Base-by-base conservation (phyloP, 2,329 filamentous ascomycete genomes). In the Aspergillus latus region DNA sequence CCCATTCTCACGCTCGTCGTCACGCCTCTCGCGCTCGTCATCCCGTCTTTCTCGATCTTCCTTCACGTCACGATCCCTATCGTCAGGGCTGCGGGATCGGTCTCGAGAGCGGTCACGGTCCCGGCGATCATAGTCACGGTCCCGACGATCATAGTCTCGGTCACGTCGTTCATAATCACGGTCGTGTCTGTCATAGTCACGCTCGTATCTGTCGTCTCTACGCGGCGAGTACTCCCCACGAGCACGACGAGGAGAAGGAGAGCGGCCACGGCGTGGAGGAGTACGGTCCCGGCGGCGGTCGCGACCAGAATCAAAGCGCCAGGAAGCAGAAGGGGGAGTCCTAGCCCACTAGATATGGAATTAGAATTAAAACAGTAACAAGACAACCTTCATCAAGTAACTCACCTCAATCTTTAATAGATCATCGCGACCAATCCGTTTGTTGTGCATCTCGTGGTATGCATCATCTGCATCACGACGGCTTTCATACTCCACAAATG, bases 391-490 rank as follows among this genome's bases (percentile, higher is more conserved):
- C 7, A 11, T 3, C 8, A 39, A 13, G 13, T 6, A 32, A 58
- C 84, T 65, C 78, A 96, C 94, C 85, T 99, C 94, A 64, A 99
- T 97, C 81, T 99, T 99, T 79, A 99, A 75, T 58, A 96, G 80
- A 70, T 99, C 94, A 72, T 99, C 94, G 61, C 93, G 88, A 47
- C 92, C 92, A 67, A 99, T 92, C 65, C 93, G 91, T 85, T 97
- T 97, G 82, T 97, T 97, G 74, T 99, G 94, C 94, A 99, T 99
- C 80, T 99, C 94, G 76, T 99, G 91, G 74, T 99, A 99, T 47
- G 94, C 94, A 79, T 99, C 94, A 76, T 99, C 94, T 62, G 94
- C 92, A 82, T 99, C 94, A 67, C 94, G 92, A 68, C 93, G 90
- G 76, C 92, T 95, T 81, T 99, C 94, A 76, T 99, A 99, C 79